Evolutionary conservation across 352 stramenopile genomes (phyloP).

Genomic region (Lagenidium sp.): DNA sequence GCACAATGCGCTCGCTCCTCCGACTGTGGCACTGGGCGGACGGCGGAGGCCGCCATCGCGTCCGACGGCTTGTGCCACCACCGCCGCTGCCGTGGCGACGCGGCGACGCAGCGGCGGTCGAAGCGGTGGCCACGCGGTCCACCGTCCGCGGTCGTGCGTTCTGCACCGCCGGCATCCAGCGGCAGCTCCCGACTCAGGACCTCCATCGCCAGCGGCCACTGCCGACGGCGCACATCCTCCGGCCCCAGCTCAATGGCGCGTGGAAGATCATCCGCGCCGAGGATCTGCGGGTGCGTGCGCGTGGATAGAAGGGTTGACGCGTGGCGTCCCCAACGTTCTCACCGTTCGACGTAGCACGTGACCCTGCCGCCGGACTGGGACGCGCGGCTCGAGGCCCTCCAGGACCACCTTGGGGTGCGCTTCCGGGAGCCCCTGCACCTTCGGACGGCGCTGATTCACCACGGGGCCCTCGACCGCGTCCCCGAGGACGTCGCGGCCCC

Average conservation of each 20-base stretch:
- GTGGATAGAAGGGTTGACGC: neutral
- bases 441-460: conserved; percentile 65
- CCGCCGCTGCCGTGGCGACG: neutral
- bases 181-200: conserved; percentile 6
- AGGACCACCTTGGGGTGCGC: conserved; percentile 43
- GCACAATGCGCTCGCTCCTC: no score
- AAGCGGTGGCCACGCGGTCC: neutral
- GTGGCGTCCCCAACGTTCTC: neutral
- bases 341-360: conserved; percentile 18
- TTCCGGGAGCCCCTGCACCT: conserved; percentile 54
- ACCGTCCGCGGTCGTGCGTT: no score
- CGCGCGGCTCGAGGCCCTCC: conserved; percentile 28
- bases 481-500: conserved; percentile 23
- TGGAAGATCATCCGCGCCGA: conserved; percentile 18
- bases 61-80: no score
- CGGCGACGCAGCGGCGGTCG: neutral
- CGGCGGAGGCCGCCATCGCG: no score
- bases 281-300: conserved; percentile 10
- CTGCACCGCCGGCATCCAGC: no score
- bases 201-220: conserved; percentile 6
- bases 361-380: conserved; percentile 37
- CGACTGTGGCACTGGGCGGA: no score
- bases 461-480: conserved; percentile 48
- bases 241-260: conserved; percentile 11
- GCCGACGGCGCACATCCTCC: conserved; percentile 8